phyloP scores from a whole-genome alignment of 2,329 filamentous ascomycete genomes.

The Periconia sp. region DNA sequence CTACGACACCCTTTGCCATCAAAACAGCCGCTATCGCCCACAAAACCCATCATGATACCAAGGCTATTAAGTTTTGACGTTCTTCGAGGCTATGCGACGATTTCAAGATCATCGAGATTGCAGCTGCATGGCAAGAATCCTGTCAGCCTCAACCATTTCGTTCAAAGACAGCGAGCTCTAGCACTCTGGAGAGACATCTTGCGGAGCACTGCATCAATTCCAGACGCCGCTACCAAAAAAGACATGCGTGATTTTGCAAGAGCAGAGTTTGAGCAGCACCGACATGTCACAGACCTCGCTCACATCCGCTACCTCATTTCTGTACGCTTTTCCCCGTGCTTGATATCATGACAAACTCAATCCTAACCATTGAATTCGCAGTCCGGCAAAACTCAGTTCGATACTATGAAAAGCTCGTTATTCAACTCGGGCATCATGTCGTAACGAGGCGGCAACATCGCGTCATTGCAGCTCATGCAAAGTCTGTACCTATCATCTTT shows the following conservation, averaged over 20 bases:
- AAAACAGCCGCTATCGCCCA: neutral
- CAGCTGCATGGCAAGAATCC: slow-evolving; percentile 34
- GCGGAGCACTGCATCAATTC: slow-evolving; percentile 41
- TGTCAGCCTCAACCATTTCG: slow-evolving; percentile 45
- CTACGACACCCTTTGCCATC: neutral
- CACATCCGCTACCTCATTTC: slow-evolving; percentile 13
- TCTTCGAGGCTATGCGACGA: slow-evolving; percentile 29
- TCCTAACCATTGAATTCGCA: slow-evolving; percentile 15
- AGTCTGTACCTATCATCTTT: too few species aligned
- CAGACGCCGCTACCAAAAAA: slow-evolving; percentile 27
- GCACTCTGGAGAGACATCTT: slow-evolving; percentile 52
- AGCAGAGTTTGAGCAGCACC: slow-evolving; percentile 52
- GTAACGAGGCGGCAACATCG: neutral
- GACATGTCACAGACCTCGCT: slow-evolving; percentile 47
- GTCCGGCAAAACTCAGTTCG: slow-evolving; percentile 54
- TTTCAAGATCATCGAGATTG: slow-evolving; percentile 35
- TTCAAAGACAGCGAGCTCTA: slow-evolving; percentile 51
- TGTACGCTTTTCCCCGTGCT: slow-evolving; percentile 28
- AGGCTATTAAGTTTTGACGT: neutral
- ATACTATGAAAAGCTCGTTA: slow-evolving; percentile 47
- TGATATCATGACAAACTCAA: neutral
- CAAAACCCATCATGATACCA: neutral
- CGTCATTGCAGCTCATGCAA: neutral
- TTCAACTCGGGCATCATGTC: slow-evolving; percentile 32
- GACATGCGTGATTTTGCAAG: slow-evolving; percentile 54